Conservation (phyloP, 179 eudicot genomes). For the Patellifolia procumbens region DNA sequence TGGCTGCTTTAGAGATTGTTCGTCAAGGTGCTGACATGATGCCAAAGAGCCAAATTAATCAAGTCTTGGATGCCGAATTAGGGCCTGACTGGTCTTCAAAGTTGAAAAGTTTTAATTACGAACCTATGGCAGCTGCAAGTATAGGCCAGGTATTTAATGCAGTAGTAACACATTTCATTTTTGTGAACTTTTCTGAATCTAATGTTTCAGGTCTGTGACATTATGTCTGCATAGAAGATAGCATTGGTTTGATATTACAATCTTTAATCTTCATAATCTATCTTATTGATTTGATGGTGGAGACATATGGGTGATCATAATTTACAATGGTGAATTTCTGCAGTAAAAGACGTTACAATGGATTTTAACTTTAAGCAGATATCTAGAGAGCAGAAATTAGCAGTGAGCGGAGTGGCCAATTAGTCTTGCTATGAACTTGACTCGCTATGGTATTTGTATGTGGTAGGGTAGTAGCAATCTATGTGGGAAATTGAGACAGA, state of each 20-base stretch:
- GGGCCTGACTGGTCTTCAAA: slow-evolving; percentile 89
- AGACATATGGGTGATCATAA: neutral
- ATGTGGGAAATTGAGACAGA: neutral
- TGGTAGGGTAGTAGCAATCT: neutral
- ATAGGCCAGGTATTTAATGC: slow-evolving; percentile 74
- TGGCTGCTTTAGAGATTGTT: slow-evolving; percentile 94
- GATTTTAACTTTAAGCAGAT: no score
- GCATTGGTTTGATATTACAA: neutral
- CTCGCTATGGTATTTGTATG: neutral
- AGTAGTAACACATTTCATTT: neutral
- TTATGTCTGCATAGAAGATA: neutral
- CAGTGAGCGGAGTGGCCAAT: neutral
- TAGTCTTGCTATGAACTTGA: neutral
- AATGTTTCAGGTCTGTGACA: neutral
- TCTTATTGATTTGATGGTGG: neutral
- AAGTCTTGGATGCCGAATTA: slow-evolving; percentile 84
- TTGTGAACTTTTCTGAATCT: neutral
- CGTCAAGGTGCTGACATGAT: slow-evolving; percentile 99
- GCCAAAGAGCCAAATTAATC: slow-evolving; percentile 92
- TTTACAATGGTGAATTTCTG: no score
- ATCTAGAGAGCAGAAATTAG: neutral
- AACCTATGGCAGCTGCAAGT: slow-evolving; percentile 96
- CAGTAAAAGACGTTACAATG: no score
- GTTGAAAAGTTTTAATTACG: slow-evolving; percentile 79
- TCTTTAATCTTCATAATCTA: neutral